Base-by-base conservation (phyloP, 164 flowering plant species). In the Nymphaea colorata region DNA sequence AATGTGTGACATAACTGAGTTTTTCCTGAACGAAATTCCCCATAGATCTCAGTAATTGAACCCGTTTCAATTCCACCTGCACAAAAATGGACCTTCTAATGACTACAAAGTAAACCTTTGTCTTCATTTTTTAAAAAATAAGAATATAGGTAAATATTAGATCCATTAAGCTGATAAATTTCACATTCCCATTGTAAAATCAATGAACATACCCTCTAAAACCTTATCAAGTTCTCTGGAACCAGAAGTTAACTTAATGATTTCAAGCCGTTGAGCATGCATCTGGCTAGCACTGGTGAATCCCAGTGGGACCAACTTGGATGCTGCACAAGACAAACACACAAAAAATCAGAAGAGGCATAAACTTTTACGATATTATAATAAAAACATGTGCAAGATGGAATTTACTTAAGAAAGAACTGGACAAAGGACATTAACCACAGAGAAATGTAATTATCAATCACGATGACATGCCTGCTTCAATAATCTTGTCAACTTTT, bases 161-260 rank as follows among this genome's bases (percentile, higher is more conserved):
- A 25, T 25, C 36, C 36, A 25, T 25, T 25, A 25, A 25, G 36
- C 1, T 25, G 36, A 25, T 25, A 25, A 25, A 25, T 25, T 25
- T 25, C 36, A 25, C 36, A 25, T 1, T 25, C 36, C 36, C 1
- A 25, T 25, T 25, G 1, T 25, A 25, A 25, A 25, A 25, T 1
- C 36, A 25, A 25, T 25, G 36, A 25, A 25, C 36, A 25, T 25
- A 25, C 36, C 36, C 36, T 25, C 36, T 25, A 93, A 72, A 18
- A 93, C 65, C 75, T 89, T 87, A 79, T 93, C 97, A 68, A 93
- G 96, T 68, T 93, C 98, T 67, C 85, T 86, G n/a, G 98, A 93
- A 7, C 98, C 97, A 74, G 98, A 83, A 47, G 96, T 83, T 71
- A 91, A 85, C 73, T 89, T 96, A 76, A 93, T 89, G 67, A 89